Percentiles rank a stretch among this genome's conserved stretches.
Conservation (phyloP, 2,329 filamentous ascomycete species). For the Ascochyta clinopodiicola region DNA sequence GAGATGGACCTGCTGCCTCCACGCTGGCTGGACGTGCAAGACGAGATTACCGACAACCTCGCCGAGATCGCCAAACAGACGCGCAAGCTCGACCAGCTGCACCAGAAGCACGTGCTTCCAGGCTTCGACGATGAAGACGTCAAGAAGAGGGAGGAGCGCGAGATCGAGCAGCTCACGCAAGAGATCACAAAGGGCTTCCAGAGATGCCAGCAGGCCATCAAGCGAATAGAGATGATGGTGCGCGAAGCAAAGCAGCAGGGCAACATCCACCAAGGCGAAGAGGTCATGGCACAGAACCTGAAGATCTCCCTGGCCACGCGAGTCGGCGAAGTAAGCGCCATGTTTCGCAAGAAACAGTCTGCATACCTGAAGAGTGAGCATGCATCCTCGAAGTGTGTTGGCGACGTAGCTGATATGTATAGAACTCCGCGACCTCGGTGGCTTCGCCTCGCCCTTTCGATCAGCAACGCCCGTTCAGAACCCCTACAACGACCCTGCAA, state of each 20-base stretch:
- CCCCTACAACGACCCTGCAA: slow-evolving; percentile 81
- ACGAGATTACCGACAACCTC: slow-evolving; percentile 87
- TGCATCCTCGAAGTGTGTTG: not conserved
- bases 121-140: slow-evolving; percentile 95
- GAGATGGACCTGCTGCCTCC: slow-evolving; percentile 98
- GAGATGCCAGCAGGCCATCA: slow-evolving; percentile 85
- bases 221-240: slow-evolving; percentile 86
- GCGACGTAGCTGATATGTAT: slow-evolving; percentile 19
- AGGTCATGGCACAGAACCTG: slow-evolving; percentile 95
- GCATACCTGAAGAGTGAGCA: slow-evolving; percentile 87
- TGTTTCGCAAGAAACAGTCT: slow-evolving; percentile 96
- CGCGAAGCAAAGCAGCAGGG: slow-evolving; percentile 77
- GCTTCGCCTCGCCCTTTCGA: slow-evolving; percentile 57
- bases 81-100: slow-evolving; percentile 84
- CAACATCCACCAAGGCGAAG: slow-evolving; percentile 79
- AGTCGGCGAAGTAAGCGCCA: slow-evolving; percentile 89
- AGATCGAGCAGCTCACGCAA: slow-evolving; percentile 91
- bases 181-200: slow-evolving; percentile 89
- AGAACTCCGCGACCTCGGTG: slow-evolving; percentile 56
- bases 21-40: slow-evolving; percentile 93
- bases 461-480: slow-evolving; percentile 58
- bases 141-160: slow-evolving; percentile 82
- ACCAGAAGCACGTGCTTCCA: slow-evolving; percentile 95
- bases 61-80: slow-evolving; percentile 82
- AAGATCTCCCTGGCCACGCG: slow-evolving; percentile 87